Evolutionary conservation across 2,329 filamentous ascomycete genomes (phyloP).

Genomic region (Aspergillus fischeri): DNA sequence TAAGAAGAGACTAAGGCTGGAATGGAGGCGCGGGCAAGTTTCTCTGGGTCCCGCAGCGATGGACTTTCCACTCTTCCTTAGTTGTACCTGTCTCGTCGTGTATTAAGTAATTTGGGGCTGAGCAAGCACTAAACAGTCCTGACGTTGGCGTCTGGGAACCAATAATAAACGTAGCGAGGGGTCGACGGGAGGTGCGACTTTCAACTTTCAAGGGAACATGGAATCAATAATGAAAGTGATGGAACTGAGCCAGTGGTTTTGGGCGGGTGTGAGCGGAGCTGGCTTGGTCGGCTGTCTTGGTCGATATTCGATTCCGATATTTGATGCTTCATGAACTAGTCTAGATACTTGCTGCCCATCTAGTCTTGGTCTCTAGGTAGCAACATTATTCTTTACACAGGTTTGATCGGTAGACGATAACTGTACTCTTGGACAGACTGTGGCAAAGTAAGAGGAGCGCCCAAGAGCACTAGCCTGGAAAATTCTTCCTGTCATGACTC

Average conservation of each 20-base stretch:
- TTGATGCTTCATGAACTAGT: background rate
- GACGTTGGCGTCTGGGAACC: background rate
- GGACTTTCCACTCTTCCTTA: background rate
- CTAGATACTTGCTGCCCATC: background rate
- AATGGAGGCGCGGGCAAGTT: conserved; percentile 8
- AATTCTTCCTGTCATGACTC: background rate
- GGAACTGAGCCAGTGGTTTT: background rate
- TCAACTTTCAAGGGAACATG: background rate
- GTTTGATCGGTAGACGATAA: background rate
- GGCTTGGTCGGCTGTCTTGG: background rate
- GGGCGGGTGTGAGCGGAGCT: background rate
- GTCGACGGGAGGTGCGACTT: background rate
- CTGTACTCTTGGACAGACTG: background rate
- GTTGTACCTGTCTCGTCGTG: too few species aligned
- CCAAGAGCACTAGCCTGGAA: background rate
- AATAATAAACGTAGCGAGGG: background rate
- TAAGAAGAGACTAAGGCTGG: conserved; percentile 10
- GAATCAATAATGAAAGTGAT: background rate
- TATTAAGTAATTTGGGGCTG: background rate
- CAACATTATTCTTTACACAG: background rate
- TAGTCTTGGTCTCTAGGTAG: background rate
- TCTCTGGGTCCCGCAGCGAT: background rate
- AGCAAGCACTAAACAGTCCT: background rate
- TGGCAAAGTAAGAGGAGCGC: background rate
- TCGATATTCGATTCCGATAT: background rate